These are phyloP conservation scores for Colletotrichum sp. DNA, from an alignment of 2,329 filamentous ascomycete species.

Conservation along the genomic window DNA sequence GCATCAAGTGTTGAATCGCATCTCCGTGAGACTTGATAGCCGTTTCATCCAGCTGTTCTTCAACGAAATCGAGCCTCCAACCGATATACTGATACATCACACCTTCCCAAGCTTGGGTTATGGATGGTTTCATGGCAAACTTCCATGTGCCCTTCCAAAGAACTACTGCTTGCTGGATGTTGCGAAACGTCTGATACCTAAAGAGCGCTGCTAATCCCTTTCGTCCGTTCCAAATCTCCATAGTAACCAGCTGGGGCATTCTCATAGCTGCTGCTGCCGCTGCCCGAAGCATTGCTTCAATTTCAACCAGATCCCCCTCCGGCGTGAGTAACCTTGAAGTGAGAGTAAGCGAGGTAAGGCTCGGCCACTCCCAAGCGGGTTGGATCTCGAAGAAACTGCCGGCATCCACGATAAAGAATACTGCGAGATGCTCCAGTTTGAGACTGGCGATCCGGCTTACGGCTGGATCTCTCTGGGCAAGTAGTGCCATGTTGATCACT, in stretches of 20 bases:
- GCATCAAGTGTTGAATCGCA: conserved; percentile 32
- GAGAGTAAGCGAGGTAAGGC: conserved; percentile 33
- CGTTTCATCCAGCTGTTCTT: conserved; percentile 27
- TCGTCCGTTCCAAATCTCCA: conserved; percentile 39
- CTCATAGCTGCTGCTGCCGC: conserved; percentile 29
- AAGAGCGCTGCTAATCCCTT: conserved; percentile 35
- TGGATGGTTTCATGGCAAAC: conserved; percentile 26
- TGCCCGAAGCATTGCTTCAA: conserved; percentile 27
- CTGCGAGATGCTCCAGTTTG: conserved; percentile 28
- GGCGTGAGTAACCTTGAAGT: conserved; percentile 32
- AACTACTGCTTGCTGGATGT: conserved; percentile 24
- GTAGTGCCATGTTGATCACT: conserved; percentile 7
- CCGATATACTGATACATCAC: conserved; percentile 25
- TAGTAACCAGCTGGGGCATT: conserved; percentile 35
- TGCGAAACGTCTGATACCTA: conserved; percentile 26
- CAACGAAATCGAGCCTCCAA: conserved; percentile 21
- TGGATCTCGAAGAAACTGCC: conserved; percentile 31
- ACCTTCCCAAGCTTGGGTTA: conserved; percentile 31
- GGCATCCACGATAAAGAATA: conserved; percentile 30
- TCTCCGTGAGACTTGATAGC: conserved; percentile 33
- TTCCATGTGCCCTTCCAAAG: conserved; percentile 33
- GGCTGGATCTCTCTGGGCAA: conserved; percentile 27
- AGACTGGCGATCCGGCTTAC: conserved; percentile 25
- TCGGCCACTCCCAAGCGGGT: conserved; percentile 31
- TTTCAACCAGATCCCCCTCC: conserved; percentile 20